Base-by-base conservation (phyloP, 257 asterid genomes). In the Thymus quinquecostatus region DNA sequence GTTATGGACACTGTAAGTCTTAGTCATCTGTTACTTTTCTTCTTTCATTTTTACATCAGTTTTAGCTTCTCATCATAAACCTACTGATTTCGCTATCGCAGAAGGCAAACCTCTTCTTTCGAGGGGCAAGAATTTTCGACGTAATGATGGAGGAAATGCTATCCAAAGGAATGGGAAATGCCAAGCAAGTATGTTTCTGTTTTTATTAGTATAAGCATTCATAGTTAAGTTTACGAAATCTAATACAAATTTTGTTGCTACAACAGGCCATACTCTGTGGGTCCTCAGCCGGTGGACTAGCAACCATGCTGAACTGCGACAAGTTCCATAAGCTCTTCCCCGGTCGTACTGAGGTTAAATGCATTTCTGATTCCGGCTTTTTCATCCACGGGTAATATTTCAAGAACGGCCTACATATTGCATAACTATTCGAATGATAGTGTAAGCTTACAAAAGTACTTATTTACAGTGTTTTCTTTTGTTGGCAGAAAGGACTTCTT, bases 71-170 rank as follows among this genome's bases (percentile, higher is more conserved):
- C 6, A 1, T 48, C 13, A 14, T 3, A 27, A 11, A 27, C 13
- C 1, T 27, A 27, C 2, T 53, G 7, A 55, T 28, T 8, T 28
- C 11, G 8, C 0, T 48, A 30, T 11, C 33, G 27, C 69, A 76
- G 81, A 43, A 49, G 34, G 60, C 64, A 61, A 73, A 73, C 45
- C 58, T 73, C 3, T 30, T 50, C 10, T 60, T 44, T 41, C 70
- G 85, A 69, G 85, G 85, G 14, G 69, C 75, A 29, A 69, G 75
- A 53, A 40, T 81, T 8, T 81, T 81, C 8, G 30, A 77, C 2
- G 75, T 48, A 5, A 48, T 81, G 38, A 74, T 77, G 72, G 77
- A 70, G 28, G 79, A 81, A n/a, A 21, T 77, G 48, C 55, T 77
- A 1, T 65, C 72, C 9, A 80, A 68, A 58, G 85, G 85, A 69